A percentile compares a stretch with the other conserved stretches of the same genome.
These are phyloP conservation scores for Artemisia argyi DNA, from an alignment of 129 eudicot species.

Conservation along the genomic window DNA sequence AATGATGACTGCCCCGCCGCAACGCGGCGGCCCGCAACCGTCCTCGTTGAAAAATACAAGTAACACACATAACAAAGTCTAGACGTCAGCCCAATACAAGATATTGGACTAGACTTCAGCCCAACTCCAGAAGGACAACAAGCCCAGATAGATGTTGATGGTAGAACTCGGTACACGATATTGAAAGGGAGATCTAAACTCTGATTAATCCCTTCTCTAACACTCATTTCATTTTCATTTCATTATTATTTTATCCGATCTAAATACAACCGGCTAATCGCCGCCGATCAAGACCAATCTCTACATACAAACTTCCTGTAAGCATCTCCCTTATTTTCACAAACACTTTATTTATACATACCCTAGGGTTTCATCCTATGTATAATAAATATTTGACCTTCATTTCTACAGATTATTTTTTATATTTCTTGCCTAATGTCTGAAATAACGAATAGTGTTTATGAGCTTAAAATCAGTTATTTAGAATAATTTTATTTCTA, in stretches of 20 bases:
- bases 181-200: constrained; percentile 18
- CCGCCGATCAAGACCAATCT: constrained; percentile 19
- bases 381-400: constrained; percentile 6
- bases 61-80: no score
- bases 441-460: no score
- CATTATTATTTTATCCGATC: not conserved
- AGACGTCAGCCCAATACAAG: no score
- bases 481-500: not conserved
- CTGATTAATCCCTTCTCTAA: not conserved
- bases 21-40: no score
- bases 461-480: no score
- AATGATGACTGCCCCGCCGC: no score
- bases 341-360: not conserved
- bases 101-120: not conserved
- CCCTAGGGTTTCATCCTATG: constrained; percentile 31
- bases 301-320: constrained; percentile 22
- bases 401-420: not conserved
- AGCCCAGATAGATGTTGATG: not conserved
- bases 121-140: not conserved
- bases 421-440: not conserved
- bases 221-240: constrained; percentile 10
- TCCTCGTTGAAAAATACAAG: no score
- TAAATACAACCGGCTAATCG: constrained; percentile 10
- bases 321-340: constrained; percentile 1
- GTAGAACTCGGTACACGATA: constrained; percentile 18